These are phyloP conservation scores for Claviceps lovelessii DNA, from an alignment of 2,329 filamentous ascomycete genomes.

Conservation along the genomic window DNA sequence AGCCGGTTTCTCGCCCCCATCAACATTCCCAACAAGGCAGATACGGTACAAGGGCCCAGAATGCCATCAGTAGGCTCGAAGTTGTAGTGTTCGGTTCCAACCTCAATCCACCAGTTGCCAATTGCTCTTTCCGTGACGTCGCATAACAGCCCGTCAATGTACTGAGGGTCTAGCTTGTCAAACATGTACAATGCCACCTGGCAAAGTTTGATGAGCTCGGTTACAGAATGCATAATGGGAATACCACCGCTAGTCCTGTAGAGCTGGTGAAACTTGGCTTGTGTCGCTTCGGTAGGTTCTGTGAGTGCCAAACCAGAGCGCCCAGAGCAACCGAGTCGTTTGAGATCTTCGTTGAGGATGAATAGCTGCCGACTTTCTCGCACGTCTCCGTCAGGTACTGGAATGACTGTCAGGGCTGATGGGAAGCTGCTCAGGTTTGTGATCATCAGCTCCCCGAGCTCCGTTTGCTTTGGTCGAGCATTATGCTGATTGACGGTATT, in stretches of 20 bases:
- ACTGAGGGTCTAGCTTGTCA: conserved; percentile 72
- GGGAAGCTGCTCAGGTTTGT: conserved; percentile 89
- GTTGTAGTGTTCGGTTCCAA: conserved; percentile 83
- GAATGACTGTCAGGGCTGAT: conserved; percentile 81
- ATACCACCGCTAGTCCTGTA: conserved; percentile 80
- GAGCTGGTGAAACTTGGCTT: conserved; percentile 81
- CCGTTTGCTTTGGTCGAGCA: conserved; percentile 68
- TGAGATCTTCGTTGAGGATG: conserved; percentile 87
- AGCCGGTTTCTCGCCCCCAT: conserved; percentile 84
- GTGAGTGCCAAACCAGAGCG: conserved; percentile 72
- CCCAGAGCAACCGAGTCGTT: conserved; percentile 82
- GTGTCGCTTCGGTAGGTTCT: conserved; percentile 63
- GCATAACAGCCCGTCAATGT: conserved; percentile 82
- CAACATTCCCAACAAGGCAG: conserved; percentile 72
- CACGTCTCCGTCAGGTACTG: conserved; percentile 75
- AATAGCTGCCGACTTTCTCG: conserved; percentile 68
- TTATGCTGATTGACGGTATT: conserved; percentile 73
- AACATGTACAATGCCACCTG: conserved; percentile 82
- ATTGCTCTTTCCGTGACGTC: conserved; percentile 85
- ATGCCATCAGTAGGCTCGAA: conserved; percentile 87
- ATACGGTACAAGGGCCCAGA: conserved; percentile 79
- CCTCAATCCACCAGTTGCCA: conserved; percentile 90
- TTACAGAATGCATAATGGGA: conserved; percentile 60
- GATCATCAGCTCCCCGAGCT: conserved; percentile 75
- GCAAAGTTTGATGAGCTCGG: conserved; percentile 81